Percentiles rank a stretch among this genome's conserved stretches.
Evolutionary conservation across 1,284 basidiomycete genomes (phyloP).

Genomic region (Rhodotorula sp.): DNA sequence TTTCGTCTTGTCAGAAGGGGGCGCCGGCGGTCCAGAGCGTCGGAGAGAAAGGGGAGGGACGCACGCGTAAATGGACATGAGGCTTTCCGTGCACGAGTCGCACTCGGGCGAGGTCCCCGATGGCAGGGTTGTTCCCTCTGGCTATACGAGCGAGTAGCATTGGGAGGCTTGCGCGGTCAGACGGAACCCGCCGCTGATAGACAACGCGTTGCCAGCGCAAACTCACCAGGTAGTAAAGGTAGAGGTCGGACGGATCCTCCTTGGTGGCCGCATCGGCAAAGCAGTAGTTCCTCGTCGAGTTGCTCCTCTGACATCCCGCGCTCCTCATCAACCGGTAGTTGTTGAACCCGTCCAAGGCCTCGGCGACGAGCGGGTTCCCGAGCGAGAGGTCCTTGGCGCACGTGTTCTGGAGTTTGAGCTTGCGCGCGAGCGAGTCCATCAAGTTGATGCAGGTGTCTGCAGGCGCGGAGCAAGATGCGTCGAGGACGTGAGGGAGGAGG

Average conservation of each 20-base stretch:
- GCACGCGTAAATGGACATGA: slow-evolving; percentile 39
- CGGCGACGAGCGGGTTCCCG: slow-evolving; percentile 41
- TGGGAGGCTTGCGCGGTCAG: no score
- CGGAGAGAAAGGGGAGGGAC: no score
- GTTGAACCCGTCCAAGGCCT: slow-evolving; percentile 41
- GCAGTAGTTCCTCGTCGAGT: slow-evolving; percentile 37
- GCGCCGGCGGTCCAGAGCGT: no score
- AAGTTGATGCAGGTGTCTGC: slow-evolving; percentile 18
- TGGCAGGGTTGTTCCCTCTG: slow-evolving; percentile 33
- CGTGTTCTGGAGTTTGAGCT: slow-evolving; percentile 23
- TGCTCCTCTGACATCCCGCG: slow-evolving; percentile 37
- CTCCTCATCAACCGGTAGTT: slow-evolving; percentile 37
- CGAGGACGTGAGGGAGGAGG: slow-evolving; percentile 39
- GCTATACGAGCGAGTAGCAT: not conserved
- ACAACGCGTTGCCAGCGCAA: no score
- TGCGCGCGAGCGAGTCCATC: slow-evolving; percentile 35
- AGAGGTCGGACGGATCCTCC: slow-evolving; percentile 26
- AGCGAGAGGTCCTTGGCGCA: slow-evolving; percentile 37
- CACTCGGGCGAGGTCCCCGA: slow-evolving; percentile 38
- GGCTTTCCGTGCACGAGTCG: slow-evolving; percentile 30
- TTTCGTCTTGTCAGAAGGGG: not conserved
- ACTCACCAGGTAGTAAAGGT: slow-evolving; percentile 38
- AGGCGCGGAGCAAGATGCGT: slow-evolving; percentile 40
- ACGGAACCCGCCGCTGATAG: not conserved
- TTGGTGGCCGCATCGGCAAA: slow-evolving; percentile 40